These are phyloP conservation scores for Penstemon newberryi DNA, from an alignment of 257 asterid species.

Conservation along the genomic window DNA sequence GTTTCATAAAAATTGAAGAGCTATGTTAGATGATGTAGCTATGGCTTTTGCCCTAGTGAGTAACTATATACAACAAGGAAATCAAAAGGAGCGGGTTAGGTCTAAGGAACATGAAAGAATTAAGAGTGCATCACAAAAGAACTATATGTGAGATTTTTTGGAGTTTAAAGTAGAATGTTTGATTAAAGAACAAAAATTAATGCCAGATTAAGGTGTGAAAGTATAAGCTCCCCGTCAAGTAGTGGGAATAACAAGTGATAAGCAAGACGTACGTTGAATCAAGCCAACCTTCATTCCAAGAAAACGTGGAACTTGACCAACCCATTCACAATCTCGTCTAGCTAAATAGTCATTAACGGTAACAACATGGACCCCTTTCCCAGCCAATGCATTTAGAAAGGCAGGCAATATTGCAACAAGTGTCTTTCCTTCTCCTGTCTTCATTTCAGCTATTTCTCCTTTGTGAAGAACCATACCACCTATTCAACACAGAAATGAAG, in stretches of 20 bases:
- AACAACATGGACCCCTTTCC: constrained; percentile 91
- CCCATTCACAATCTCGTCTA: constrained; percentile 98
- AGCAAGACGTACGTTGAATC: constrained; percentile 82
- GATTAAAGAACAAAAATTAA: not conserved
- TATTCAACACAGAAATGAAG: constrained; percentile 29
- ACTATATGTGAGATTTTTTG: not conserved
- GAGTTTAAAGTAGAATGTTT: constrained; percentile 19
- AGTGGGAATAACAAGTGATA: constrained; percentile 25
- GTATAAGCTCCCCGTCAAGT: constrained; percentile 13
- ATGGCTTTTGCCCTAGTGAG: not conserved
- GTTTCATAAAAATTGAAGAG: not conserved
- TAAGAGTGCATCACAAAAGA: not conserved
- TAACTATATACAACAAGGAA: constrained; percentile 1
- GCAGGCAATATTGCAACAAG: constrained; percentile 97
- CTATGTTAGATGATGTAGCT: constrained; percentile 5
- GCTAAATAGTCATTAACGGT: constrained; percentile 97
- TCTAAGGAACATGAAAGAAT: constrained; percentile 9
- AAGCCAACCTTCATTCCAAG: constrained; percentile 99
- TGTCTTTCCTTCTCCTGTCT: constrained; percentile 99
- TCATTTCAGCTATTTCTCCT: constrained; percentile 99
- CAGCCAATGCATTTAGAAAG: constrained; percentile 84
- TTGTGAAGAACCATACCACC: constrained; percentile 99
- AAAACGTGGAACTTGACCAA: constrained; percentile 98
- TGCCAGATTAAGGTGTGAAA: constrained; percentile 7
- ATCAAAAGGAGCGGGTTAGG: not conserved